Evolutionary conservation across 1,139 yeast species (phyloP).

Genomic region (Suhomyces maxii): DNA sequence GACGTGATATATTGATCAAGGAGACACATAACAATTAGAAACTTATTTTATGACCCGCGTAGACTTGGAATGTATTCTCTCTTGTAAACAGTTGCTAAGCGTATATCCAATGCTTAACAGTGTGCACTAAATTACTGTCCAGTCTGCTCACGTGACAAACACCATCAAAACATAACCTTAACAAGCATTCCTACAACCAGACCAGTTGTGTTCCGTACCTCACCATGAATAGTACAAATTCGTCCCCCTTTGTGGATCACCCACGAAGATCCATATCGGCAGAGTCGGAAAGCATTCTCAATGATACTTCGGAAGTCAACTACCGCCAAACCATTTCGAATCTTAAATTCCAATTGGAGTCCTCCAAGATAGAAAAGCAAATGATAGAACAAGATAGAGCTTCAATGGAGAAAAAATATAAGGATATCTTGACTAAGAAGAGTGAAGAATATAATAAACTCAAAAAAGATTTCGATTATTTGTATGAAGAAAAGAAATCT

Average conservation of each 20-base stretch:
- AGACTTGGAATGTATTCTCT: too few species aligned
- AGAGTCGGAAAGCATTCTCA: constrained; percentile 2
- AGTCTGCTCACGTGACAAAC: neutral
- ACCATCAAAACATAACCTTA: neutral
- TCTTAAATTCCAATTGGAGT: constrained; percentile 29
- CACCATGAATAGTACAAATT: constrained; percentile 20
- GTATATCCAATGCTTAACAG: too few species aligned
- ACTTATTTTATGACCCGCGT: too few species aligned
- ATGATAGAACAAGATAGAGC: constrained; percentile 36
- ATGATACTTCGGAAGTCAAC: constrained; percentile 11
- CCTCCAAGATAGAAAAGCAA: constrained; percentile 35
- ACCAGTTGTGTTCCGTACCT: neutral
- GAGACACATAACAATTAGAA: too few species aligned
- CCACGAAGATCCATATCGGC: constrained; percentile 21
- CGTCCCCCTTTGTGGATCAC: constrained; percentile 49
- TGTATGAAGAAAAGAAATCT: constrained; percentile 56
- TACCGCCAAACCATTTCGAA: constrained; percentile 20
- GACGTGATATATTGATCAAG: too few species aligned
- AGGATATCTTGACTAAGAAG: constrained; percentile 31
- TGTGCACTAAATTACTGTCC: too few species aligned
- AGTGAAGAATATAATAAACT: constrained; percentile 36
- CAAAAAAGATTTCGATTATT: constrained; percentile 56
- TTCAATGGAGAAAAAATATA: constrained; percentile 27
- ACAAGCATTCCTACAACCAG: too few species aligned
- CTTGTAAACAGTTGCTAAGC: too few species aligned